phyloP scores from a whole-genome alignment of 2,329 filamentous ascomycete species.

The Colletotrichum shisoi region DNA sequence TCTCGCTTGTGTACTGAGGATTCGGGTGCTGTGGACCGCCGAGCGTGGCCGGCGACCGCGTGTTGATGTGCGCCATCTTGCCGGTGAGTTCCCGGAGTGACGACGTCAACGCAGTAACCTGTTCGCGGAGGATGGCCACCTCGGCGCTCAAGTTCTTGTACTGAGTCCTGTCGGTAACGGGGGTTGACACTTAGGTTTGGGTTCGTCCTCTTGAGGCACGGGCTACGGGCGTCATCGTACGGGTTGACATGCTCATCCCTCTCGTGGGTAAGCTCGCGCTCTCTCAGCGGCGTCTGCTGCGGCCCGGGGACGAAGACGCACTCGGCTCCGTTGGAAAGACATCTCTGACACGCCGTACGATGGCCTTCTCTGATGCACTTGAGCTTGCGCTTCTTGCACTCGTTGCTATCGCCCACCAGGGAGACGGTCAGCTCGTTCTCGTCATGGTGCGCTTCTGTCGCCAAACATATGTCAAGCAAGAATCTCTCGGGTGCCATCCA shows the following conservation, averaged over 20 bases:
- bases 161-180: not conserved
- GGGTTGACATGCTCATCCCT: slow-evolving; percentile 42
- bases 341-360: slow-evolving; percentile 46
- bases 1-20: slow-evolving; percentile 30
- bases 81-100: slow-evolving; percentile 45
- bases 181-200: not conserved
- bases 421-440: not conserved
- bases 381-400: slow-evolving; percentile 54
- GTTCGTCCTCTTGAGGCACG: not conserved
- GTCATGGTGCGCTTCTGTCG: not conserved
- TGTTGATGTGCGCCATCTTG: slow-evolving; percentile 30
- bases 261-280: slow-evolving; percentile 40
- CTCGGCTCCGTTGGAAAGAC: slow-evolving; percentile 42
- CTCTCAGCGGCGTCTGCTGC: slow-evolving; percentile 25
- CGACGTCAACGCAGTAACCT: slow-evolving; percentile 45
- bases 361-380: slow-evolving; percentile 48
- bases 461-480: not conserved
- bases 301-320: slow-evolving; percentile 44
- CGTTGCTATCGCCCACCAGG: slow-evolving; percentile 43
- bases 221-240: not conserved
- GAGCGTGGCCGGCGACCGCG: slow-evolving; percentile 18
- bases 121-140: slow-evolving; percentile 45
- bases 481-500: not conserved
- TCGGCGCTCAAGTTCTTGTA: slow-evolving; percentile 44
- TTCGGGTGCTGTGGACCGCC: slow-evolving; percentile 26